phyloP scores from a whole-genome alignment of 352 stramenopile species.

The Phytophthora lateralis region DNA sequence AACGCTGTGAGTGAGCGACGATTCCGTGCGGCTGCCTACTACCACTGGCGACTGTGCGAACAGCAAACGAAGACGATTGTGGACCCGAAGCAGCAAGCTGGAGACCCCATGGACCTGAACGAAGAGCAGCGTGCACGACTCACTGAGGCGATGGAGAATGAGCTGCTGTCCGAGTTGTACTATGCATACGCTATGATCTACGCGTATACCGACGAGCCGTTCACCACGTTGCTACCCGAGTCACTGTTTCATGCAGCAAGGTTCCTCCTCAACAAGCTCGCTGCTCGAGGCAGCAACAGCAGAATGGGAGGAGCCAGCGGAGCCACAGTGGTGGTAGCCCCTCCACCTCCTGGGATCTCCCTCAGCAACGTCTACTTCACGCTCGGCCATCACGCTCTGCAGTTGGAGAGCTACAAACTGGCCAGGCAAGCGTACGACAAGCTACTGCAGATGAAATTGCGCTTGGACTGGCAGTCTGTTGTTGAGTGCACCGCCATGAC shows the following conservation, averaged over 20 bases:
- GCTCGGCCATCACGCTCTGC: conserved; percentile 91
- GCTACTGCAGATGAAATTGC: conserved; percentile 90
- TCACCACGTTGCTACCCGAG: conserved; percentile 92
- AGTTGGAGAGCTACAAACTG: conserved; percentile 93
- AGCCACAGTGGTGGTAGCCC: conserved; percentile 19
- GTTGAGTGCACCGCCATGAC: conserved; percentile 93
- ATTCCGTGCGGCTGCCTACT: conserved; percentile 93
- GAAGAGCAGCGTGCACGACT: conserved; percentile 37
- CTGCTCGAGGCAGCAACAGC: conserved; percentile 28
- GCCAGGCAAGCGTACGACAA: conserved; percentile 94
- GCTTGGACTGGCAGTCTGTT: conserved; percentile 80
- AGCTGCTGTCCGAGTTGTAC: conserved; percentile 91
- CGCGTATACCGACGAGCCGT: conserved; percentile 94
- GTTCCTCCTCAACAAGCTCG: conserved; percentile 93
- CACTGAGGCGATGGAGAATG: conserved; percentile 59
- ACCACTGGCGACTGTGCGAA: conserved; percentile 92
- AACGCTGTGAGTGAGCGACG: conserved; percentile 88
- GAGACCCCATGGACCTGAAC: conserved; percentile 23
- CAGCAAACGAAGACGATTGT: conserved; percentile 67
- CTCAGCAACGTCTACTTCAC: conserved; percentile 94
- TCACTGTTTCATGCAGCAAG: conserved; percentile 92
- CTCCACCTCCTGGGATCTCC: conserved; percentile 85
- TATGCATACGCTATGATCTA: conserved; percentile 94
- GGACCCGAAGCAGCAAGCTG: conserved; percentile 7
- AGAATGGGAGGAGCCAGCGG: conserved; percentile 19